phyloP scores from a whole-genome alignment of 176 grass and related monocot genomes.

The Metroxylon sagu region DNA sequence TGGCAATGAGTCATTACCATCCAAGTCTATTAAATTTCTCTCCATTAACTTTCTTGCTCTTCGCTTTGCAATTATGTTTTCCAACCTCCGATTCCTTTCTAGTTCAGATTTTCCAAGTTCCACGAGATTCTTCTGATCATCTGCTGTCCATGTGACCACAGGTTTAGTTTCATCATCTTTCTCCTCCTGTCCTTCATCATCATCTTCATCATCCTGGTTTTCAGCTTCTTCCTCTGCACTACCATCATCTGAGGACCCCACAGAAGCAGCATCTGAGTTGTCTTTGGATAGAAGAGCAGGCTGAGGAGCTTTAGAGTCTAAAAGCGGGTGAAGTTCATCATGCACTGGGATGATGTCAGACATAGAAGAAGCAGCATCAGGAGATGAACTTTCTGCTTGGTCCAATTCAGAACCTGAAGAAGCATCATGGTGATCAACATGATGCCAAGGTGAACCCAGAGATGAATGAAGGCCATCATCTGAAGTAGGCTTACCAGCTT shows the following conservation, averaged over 20 bases:
- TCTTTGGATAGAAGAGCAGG: slow-evolving; percentile 16
- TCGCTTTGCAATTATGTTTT: slow-evolving; percentile 28
- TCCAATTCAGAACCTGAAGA: slow-evolving; percentile 22
- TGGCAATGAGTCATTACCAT: slow-evolving; percentile 31
- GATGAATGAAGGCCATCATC: slow-evolving; percentile 18
- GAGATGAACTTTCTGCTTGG: slow-evolving; percentile 35
- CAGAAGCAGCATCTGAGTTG: slow-evolving; percentile 13
- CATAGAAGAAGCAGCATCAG: slow-evolving; percentile 52
- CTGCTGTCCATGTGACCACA: slow-evolving; percentile 18
- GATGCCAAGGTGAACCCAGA: slow-evolving; percentile 1
- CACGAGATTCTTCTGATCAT: slow-evolving; percentile 20
- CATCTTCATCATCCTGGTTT: background rate
- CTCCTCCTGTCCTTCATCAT: slow-evolving; percentile 6
- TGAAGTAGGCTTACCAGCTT: background rate
- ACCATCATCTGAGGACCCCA: slow-evolving; percentile 9
- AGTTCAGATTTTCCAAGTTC: slow-evolving; percentile 21
- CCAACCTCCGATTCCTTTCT: slow-evolving; percentile 20
- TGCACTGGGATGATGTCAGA: slow-evolving; percentile 67
- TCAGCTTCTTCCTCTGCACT: slow-evolving; percentile 24
- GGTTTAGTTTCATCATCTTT: slow-evolving; percentile 15
- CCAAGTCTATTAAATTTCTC: slow-evolving; percentile 37
- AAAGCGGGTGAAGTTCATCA: slow-evolving; percentile 41
- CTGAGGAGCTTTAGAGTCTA: slow-evolving; percentile 17
- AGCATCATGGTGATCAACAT: background rate
- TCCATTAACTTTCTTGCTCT: slow-evolving; percentile 50